phyloP scores from a whole-genome alignment of 2,329 filamentous ascomycete genomes.

The Alternaria dauci region DNA sequence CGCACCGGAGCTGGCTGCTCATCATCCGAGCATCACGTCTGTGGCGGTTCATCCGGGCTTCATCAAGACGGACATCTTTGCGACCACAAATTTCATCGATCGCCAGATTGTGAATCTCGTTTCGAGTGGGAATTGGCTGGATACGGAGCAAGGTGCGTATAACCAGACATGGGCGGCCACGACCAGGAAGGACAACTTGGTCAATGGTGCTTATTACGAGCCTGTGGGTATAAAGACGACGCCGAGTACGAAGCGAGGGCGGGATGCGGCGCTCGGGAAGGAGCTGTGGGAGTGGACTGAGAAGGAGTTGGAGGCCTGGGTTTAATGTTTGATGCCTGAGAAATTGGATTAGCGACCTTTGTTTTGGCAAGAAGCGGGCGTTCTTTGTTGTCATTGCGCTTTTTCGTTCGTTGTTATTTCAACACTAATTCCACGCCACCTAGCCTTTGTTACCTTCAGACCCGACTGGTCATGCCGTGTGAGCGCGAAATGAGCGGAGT shows the following conservation, averaged over 20 bases:
- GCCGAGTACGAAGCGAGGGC: conserved; percentile 30
- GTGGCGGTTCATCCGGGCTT: conserved; percentile 60
- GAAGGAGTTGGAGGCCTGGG: conserved; percentile 34
- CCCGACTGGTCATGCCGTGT: background rate
- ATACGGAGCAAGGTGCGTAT: conserved; percentile 43
- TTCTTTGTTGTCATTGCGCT: background rate
- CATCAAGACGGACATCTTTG: conserved; percentile 56
- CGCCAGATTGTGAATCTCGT: background rate
- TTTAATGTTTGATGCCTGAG: background rate
- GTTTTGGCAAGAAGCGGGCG: background rate
- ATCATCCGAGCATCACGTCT: conserved; percentile 56
- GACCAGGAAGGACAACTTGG: conserved; percentile 41
- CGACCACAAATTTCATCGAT: conserved; percentile 35
- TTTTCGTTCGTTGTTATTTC: background rate
- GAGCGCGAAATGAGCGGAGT: background rate
- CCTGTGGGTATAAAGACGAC: conserved; percentile 37
- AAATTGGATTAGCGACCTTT: background rate
- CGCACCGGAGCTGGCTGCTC: conserved; percentile 52
- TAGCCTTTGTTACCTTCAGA: background rate
- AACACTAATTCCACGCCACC: background rate
- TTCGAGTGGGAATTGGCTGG: background rate
- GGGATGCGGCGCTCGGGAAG: conserved; percentile 43
- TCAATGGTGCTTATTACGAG: conserved; percentile 55
- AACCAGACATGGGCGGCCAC: conserved; percentile 56
- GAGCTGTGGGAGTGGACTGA: conserved; percentile 52